These are phyloP conservation scores for Orbilia ellipsospora DNA, from an alignment of 2,329 filamentous ascomycete genomes.

Conservation along the genomic window DNA sequence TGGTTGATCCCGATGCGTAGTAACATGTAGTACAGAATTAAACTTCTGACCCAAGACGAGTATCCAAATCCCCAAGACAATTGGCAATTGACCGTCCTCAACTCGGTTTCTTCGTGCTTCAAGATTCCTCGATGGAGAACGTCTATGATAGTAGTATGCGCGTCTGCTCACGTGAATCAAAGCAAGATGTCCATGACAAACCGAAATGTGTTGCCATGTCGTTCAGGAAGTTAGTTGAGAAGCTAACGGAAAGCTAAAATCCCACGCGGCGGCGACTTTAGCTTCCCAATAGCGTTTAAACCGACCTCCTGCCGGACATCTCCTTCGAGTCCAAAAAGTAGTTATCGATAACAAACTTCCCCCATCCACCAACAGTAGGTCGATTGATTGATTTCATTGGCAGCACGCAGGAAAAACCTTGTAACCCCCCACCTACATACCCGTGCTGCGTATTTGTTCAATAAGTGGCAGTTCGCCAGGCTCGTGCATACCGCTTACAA, in stretches of 20 bases:
- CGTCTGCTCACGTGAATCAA: conserved; percentile 12
- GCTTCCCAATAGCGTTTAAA: conserved; percentile 1
- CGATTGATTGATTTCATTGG: background rate
- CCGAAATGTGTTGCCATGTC: conserved; percentile 42
- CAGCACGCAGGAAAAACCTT: conserved; percentile 8
- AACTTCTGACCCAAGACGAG: too few relatives aligned
- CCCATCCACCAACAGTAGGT: conserved; percentile 3
- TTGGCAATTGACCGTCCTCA: background rate
- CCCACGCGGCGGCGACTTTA: conserved; percentile 13
- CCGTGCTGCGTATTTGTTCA: conserved; percentile 4
- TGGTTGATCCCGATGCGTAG: conserved; percentile 24
- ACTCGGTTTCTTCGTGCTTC: background rate
- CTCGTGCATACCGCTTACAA: conserved; percentile 40
- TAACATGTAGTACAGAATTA: conserved; percentile 29
- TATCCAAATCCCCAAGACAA: too few relatives aligned
- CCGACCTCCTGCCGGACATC: conserved; percentile 22
- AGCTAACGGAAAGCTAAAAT: conserved; percentile 14
- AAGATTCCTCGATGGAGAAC: background rate
- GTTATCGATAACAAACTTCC: conserved; percentile 17
- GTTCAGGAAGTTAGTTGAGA: conserved; percentile 3
- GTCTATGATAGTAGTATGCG: too few relatives aligned
- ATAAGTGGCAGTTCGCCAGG: conserved; percentile 6
- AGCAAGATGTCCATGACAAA: background rate
- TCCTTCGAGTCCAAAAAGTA: conserved; percentile 8
- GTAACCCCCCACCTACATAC: conserved; percentile 17